A percentile compares a stretch with the other conserved stretches of the same genome.
Evolutionary conservation across 2,329 filamentous ascomycete genomes (phyloP).

Genomic region (Colletotrichum agaves): DNA sequence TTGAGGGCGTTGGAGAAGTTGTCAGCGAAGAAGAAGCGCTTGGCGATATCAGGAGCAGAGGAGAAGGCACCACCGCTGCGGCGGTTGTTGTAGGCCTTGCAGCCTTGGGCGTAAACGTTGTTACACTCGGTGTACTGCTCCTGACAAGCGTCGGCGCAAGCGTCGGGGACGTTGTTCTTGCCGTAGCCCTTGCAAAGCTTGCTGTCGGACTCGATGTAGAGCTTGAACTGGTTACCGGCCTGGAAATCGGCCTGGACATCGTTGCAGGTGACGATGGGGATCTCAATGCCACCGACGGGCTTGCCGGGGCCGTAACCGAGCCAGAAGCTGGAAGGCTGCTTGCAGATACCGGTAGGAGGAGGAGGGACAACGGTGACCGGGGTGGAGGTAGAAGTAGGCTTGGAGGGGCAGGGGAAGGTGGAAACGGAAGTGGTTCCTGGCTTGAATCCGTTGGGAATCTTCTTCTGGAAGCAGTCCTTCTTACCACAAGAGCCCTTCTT

Average conservation of each 20-base stretch:
- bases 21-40: constrained; percentile 42
- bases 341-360: constrained; percentile 63
- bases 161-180: constrained; percentile 49
- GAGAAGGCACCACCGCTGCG: constrained; percentile 32
- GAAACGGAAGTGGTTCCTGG: constrained; percentile 44
- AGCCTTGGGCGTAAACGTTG: constrained; percentile 60
- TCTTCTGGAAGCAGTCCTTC: constrained; percentile 53
- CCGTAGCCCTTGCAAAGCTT: constrained; percentile 57
- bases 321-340: constrained; percentile 64
- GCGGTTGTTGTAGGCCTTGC: constrained; percentile 47
- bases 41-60: constrained; percentile 32
- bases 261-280: constrained; percentile 67
- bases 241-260: constrained; percentile 56
- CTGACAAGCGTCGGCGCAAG: constrained; percentile 64
- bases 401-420: constrained; percentile 41
- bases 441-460: constrained; percentile 51
- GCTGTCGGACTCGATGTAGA: constrained; percentile 58
- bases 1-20: constrained; percentile 44
- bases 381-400: constrained; percentile 43
- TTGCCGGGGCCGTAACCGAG: constrained; percentile 75
- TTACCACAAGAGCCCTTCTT: constrained; percentile 53
- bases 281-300: constrained; percentile 61
- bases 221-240: constrained; percentile 59
- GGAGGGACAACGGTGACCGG: constrained; percentile 52
- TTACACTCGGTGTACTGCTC: constrained; percentile 62